phyloP scores from a whole-genome alignment of 2,329 filamentous ascomycete species.

The Chaetomium sp. region DNA sequence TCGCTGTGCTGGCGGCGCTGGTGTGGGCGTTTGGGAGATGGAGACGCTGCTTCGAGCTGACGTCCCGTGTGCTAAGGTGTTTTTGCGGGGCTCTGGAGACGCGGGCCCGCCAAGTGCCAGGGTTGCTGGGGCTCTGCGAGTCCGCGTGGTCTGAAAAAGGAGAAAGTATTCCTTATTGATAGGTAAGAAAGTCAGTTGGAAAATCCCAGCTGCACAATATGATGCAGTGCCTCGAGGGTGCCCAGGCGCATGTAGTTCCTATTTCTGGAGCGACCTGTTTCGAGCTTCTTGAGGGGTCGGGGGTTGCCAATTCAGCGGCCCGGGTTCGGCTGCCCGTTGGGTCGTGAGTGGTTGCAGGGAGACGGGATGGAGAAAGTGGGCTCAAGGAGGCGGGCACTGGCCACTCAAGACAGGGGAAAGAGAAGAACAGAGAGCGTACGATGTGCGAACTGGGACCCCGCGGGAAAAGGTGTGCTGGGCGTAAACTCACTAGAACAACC shows the following conservation, averaged over 20 bases:
- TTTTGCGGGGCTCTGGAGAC: constrained; percentile 17
- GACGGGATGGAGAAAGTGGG: not conserved
- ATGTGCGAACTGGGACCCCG: no score
- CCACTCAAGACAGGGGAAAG: not conserved
- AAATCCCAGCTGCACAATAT: not conserved
- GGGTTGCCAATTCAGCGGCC: not conserved
- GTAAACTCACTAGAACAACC: no score
- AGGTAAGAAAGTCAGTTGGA: no score
- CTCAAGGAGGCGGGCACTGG: constrained; percentile 5
- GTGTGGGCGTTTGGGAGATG: constrained; percentile 13
- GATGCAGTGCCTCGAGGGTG: not conserved
- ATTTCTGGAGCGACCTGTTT: not conserved
- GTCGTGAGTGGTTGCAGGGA: not conserved
- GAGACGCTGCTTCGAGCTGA: constrained; percentile 14
- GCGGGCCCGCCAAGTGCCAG: constrained; percentile 1
- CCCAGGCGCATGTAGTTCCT: not conserved
- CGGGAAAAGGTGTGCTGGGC: no score
- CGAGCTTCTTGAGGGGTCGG: not conserved
- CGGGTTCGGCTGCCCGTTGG: not conserved
- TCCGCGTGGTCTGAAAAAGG: no score
- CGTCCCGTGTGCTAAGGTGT: constrained; percentile 14
- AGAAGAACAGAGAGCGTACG: not conserved
- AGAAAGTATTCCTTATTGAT: no score
- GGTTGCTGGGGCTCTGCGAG: no score
- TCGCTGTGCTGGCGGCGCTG: constrained; percentile 4